Evolutionary conservation across 768 basidiomycete species (phyloP), one percentile per base, ranked within the genome.

Genomic region (Kwoniella botswanensis): DNA sequence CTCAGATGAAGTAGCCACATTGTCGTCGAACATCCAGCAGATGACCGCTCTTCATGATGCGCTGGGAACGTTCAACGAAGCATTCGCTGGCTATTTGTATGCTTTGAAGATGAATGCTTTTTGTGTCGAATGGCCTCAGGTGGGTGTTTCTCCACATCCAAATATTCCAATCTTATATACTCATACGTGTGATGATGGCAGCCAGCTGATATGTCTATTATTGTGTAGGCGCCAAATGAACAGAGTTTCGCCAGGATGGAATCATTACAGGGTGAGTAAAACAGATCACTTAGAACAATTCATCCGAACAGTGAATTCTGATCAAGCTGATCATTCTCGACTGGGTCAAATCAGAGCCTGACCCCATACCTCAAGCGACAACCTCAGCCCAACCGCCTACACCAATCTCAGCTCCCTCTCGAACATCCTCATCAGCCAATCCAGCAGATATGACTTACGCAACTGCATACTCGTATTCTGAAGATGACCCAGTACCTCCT

Each of bases 61-160:
- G 21, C 86, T 98, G 63, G 88, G 88, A 15, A 90, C 89, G 4
- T 96, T 96, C 86, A 97, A 97, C 81, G 94, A 98, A 83, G 89
- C 90, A 15, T 96, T 98, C 78, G 92, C 94, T 15, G 93, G 92
- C 79, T 95, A 90, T 88, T 84, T 96, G 12, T 95, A 94, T 81
- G 89, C 90, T 24, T 90, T 95, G 89, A 91, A 93, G 80, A 96
- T 98, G 93, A 94, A 95, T 79, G 90, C 93, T 2, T 87, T 96
- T 67, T 94, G 93, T n/a, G 90, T 90, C 0, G 94, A 97, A 80
- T 97, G 93, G 93, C 89, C 88, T 0, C 91, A 94, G 87, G 93
- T 90, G 71, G 68, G 86, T 76, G 15, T 42, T 65, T 21, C 4
- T 54, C 41, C 21, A n/a, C 22, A 10, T 56, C 26, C 46, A 54